These are phyloP conservation scores for Earliella scabrosa DNA, from an alignment of 1,284 basidiomycete species.

Conservation along the genomic window DNA sequence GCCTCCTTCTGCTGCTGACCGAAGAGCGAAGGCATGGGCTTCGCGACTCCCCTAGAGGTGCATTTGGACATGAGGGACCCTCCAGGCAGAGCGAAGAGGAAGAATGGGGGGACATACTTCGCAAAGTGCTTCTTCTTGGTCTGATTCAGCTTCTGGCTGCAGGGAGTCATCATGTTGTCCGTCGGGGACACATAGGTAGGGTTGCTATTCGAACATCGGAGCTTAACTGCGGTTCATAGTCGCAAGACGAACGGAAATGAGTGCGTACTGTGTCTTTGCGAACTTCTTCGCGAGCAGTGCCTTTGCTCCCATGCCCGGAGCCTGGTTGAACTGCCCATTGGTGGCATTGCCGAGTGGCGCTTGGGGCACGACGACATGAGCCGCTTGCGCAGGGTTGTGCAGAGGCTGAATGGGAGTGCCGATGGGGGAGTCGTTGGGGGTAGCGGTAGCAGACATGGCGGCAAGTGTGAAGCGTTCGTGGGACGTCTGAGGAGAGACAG, in stretches of 20 bases:
- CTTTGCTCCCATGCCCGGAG: conserved; percentile 83
- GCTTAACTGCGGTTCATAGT: conserved; percentile 6
- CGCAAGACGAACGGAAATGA: not conserved
- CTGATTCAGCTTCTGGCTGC: conserved; percentile 85
- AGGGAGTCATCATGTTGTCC: conserved; percentile 91
- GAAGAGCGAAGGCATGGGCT: conserved; percentile 64
- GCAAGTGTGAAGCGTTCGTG: not conserved
- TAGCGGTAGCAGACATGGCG: conserved; percentile 62
- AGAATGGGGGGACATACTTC: conserved; percentile 59
- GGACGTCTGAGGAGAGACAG: not conserved
- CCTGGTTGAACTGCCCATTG: conserved; percentile 51
- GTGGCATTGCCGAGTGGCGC: conserved; percentile 77
- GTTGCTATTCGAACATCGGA: conserved; percentile 54
- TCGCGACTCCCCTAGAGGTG: conserved; percentile 49
- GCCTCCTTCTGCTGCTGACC: conserved; percentile 45
- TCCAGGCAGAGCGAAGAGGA: not conserved
- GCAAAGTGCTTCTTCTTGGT: conserved; percentile 91
- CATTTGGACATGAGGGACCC: not conserved
- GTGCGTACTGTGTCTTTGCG: conserved; percentile 79
- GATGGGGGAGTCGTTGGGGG: conserved; percentile 66
- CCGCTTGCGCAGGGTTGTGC: conserved; percentile 82
- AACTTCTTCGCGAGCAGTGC: conserved; percentile 88
- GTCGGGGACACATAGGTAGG: conserved; percentile 88
- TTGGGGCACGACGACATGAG: conserved; percentile 77
- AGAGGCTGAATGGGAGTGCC: conserved; percentile 73